A percentile compares a stretch with the other conserved stretches of the same genome.
Evolutionary conservation across 2,329 filamentous ascomycete species (phyloP).

Genomic region (Fusarium austroafricanum): DNA sequence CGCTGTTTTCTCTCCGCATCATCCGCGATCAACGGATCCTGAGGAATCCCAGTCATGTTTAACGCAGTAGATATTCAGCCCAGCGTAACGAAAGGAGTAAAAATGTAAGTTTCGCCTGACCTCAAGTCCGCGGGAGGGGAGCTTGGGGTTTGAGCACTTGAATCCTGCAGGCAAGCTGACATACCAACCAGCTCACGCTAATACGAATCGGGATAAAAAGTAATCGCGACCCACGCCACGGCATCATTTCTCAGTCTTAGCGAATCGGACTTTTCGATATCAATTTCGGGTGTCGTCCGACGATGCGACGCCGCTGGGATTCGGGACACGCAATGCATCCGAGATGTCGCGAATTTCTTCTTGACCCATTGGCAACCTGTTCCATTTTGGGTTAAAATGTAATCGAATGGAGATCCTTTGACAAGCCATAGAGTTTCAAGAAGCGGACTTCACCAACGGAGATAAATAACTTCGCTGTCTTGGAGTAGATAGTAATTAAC

Average conservation of each 20-base stretch:
- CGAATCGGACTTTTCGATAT: not conserved
- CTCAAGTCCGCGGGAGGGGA: not conserved
- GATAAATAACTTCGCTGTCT: not conserved
- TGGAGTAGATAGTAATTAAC: not conserved
- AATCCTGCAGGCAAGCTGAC: not conserved
- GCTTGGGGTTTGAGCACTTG: not conserved
- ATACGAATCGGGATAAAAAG: constrained; percentile 11
- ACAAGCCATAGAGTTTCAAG: not conserved
- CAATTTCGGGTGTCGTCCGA: not conserved
- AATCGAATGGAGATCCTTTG: not conserved
- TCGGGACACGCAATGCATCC: too few relatives aligned
- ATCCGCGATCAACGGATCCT: not conserved
- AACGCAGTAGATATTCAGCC: accelerated
- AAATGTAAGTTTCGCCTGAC: constrained; percentile 4
- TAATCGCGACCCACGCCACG: not conserved
- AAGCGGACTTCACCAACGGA: not conserved
- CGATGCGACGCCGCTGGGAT: too few relatives aligned
- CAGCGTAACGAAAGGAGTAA: not conserved
- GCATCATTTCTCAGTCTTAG: not conserved
- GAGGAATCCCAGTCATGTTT: too few relatives aligned
- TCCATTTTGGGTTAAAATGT: not conserved
- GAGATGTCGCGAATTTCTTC: too few relatives aligned
- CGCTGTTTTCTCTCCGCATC: constrained; percentile 9
- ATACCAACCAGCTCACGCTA: not conserved
- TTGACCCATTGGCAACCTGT: not conserved